A percentile compares a stretch with the other conserved stretches of the same genome.
Conservation (phyloP, 2,329 filamentous ascomycete genomes). For the Neophaeococcomyces aloes region DNA sequence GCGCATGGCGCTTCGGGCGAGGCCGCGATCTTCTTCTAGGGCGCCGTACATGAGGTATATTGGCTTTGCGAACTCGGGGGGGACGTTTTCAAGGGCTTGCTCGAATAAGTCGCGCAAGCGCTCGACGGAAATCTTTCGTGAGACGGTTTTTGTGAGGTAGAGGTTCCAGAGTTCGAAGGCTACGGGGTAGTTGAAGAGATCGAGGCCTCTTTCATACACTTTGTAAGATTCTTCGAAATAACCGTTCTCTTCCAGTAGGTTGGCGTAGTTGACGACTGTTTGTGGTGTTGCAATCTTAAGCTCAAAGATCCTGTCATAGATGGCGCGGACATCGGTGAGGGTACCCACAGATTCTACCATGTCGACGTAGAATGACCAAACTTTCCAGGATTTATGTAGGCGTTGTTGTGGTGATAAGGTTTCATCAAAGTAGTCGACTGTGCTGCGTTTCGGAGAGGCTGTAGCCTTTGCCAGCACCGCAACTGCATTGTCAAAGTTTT, state of each 20-base stretch:
- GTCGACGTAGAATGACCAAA: constrained; percentile 99
- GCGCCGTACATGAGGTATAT: constrained; percentile 98
- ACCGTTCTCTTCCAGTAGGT: constrained; percentile 82
- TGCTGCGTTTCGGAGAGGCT: constrained; percentile 93
- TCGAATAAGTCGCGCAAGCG: constrained; percentile 90
- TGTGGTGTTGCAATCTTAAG: constrained; percentile 95
- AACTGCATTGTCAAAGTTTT: constrained; percentile 90
- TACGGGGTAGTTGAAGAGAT: constrained; percentile 97
- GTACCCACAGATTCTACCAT: constrained; percentile 89
- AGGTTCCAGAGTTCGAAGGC: constrained; percentile 98
- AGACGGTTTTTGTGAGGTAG: constrained; percentile 93
- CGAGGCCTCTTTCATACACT: constrained; percentile 86
- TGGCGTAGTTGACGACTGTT: constrained; percentile 97
- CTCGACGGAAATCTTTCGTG: constrained; percentile 92
- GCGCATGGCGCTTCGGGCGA: constrained; percentile 93
- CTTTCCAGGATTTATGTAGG: constrained; percentile 97
- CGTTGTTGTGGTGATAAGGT: constrained; percentile 85
- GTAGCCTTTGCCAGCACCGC: constrained; percentile 96
- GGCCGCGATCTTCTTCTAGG: constrained; percentile 85
- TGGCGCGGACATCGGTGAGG: constrained; percentile 80
- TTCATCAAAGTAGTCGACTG: constrained; percentile 98
- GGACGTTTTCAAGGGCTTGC: constrained; percentile 88
- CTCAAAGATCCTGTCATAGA: constrained; percentile 97
- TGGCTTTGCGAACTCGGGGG: constrained; percentile 89
- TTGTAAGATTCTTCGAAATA: constrained; percentile 99